These are phyloP conservation scores for Clavaria fumosa DNA, from an alignment of 768 basidiomycete genomes.

Conservation along the genomic window DNA sequence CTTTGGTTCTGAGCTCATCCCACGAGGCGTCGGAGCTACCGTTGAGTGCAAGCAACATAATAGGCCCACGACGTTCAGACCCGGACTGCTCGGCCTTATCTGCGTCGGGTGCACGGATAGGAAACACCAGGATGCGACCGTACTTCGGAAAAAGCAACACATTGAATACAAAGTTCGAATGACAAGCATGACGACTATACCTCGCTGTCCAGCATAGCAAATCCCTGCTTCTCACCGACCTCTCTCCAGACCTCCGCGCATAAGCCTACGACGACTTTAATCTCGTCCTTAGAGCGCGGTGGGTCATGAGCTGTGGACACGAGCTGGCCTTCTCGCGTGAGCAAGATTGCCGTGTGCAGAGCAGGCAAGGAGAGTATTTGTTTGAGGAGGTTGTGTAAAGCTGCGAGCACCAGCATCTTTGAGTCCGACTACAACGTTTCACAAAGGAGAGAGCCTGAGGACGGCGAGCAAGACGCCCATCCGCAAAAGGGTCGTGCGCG, in stretches of 20 bases:
- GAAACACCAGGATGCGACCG: conserved; percentile 54
- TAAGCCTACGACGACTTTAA: conserved; percentile 57
- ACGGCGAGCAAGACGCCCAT: no score
- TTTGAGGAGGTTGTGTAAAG: conserved; percentile 47
- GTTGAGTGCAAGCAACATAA: conserved; percentile 59
- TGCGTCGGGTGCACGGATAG: conserved; percentile 38
- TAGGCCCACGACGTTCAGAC: conserved; percentile 28
- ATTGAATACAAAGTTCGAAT: background rate
- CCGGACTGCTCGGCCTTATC: conserved; percentile 13
- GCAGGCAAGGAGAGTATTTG: conserved; percentile 43
- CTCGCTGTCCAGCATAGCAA: conserved; percentile 68
- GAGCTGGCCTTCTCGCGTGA: conserved; percentile 62
- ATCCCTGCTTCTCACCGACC: conserved; percentile 43
- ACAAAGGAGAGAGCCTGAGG: no score
- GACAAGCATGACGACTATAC: conserved; percentile 24
- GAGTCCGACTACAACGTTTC: no score
- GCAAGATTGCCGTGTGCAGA: conserved; percentile 55
- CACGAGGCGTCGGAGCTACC: conserved; percentile 45
- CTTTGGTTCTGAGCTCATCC: conserved; percentile 51
- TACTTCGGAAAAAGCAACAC: conserved; percentile 26
- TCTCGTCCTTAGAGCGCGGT: conserved; percentile 51
- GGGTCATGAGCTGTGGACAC: conserved; percentile 47
- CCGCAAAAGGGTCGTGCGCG: no score
- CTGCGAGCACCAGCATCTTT: conserved; percentile 53
- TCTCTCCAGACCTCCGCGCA: conserved; percentile 69